Conservation (phyloP, 768 basidiomycete species). For the Suillus subluteus region DNA sequence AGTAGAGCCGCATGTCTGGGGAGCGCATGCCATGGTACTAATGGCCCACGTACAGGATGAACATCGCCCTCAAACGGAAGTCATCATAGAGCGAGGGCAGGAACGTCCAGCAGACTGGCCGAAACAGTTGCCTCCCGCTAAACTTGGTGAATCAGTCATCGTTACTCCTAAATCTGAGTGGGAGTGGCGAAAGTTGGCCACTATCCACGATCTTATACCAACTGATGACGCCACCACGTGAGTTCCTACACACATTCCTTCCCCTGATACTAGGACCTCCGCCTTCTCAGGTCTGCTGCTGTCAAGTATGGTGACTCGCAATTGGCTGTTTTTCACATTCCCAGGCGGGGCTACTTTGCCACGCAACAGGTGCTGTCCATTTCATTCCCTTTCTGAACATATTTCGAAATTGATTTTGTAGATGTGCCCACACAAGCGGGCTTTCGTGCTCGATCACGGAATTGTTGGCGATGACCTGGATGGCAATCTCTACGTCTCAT, state of each 20-base stretch:
- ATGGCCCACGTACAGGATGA: conserved; percentile 36
- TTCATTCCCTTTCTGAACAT: neutral
- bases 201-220: conserved; percentile 49
- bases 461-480: conserved; percentile 66
- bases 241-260: conserved; percentile 21
- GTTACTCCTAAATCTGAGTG: conserved; percentile 51
- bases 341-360: conserved; percentile 59
- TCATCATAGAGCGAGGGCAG: conserved; percentile 64
- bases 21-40: neutral
- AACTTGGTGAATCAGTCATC: conserved; percentile 43
- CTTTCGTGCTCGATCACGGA: conserved; percentile 72
- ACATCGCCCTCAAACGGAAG: conserved; percentile 47
- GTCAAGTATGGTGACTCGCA: conserved; percentile 68
- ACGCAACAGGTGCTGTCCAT: conserved; percentile 60
- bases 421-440: conserved; percentile 56
- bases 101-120: conserved; percentile 71
- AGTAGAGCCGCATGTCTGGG: conserved; percentile 10
- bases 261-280: conserved; percentile 2
- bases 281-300: conserved; percentile 43
- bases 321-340: conserved; percentile 69
- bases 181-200: conserved; percentile 59
- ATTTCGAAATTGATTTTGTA: conserved; percentile 12
- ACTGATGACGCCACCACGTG: conserved; percentile 51
- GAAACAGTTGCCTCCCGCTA: conserved; percentile 52
- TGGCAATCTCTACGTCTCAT: conserved; percentile 53